Percentiles rank a stretch among this genome's conserved stretches.
These are phyloP conservation scores for Erodium chrysanthum DNA, from an alignment of 441 rosid species.

Conservation along the genomic window DNA sequence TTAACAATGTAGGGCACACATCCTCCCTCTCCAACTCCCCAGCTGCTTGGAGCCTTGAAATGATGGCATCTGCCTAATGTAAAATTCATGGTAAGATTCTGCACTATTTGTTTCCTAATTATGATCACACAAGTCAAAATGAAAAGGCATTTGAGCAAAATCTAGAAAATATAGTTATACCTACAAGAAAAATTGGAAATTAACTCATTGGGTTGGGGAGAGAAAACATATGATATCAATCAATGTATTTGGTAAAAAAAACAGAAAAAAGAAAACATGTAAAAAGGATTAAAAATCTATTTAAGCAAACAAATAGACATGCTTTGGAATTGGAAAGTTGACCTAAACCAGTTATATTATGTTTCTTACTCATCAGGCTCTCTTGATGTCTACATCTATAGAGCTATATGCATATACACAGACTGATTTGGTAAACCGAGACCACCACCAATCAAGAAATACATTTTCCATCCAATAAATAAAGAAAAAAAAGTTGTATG, in stretches of 20 bases:
- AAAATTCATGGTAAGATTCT: constrained; percentile 11
- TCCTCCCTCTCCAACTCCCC: constrained; percentile 23
- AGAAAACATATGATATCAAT: neutral
- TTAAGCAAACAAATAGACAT: neutral
- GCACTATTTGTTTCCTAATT: neutral
- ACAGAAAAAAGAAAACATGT: neutral
- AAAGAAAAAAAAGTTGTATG: neutral
- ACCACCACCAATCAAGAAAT: neutral
- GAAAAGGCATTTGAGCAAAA: neutral
- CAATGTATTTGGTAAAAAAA: neutral
- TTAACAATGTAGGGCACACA: constrained; percentile 35
- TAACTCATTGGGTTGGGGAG: neutral
- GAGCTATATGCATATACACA: neutral
- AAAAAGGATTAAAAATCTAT: neutral
- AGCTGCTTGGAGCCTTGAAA: constrained; percentile 31
- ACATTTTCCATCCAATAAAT: neutral
- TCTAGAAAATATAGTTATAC: neutral
- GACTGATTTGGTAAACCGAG: neutral
- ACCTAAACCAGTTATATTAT: neutral
- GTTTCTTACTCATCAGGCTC: neutral
- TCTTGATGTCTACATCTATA: neutral
- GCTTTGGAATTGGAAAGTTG: neutral
- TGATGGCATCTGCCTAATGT: constrained; percentile 48
- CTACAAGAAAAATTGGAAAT: neutral
- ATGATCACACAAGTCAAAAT: neutral